Conservation (phyloP, 2,329 filamentous ascomycete species). For the Cercospora citrullina region DNA sequence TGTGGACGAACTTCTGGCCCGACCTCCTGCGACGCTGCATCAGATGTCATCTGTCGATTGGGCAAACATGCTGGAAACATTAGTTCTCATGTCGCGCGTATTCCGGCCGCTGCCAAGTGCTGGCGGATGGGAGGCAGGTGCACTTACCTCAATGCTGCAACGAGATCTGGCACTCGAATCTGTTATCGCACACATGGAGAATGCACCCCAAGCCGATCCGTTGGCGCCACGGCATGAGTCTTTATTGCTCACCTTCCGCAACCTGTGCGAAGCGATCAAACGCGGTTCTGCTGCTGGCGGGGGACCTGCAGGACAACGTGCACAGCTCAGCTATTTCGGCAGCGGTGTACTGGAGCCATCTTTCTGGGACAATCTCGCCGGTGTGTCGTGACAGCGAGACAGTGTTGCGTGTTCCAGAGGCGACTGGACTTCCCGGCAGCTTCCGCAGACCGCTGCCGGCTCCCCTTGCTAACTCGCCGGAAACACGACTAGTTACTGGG, state of each 20-base stretch:
- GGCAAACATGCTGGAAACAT: conserved; percentile 30
- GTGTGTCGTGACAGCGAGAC: not conserved
- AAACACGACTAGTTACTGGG: not conserved
- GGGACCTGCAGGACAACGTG: conserved; percentile 4
- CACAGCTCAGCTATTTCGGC: conserved; percentile 15
- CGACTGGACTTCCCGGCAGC: not conserved
- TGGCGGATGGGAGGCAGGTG: conserved; percentile 31
- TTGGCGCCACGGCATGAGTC: conserved; percentile 26
- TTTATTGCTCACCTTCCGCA: conserved; percentile 21
- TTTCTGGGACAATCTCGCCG: conserved; percentile 22
- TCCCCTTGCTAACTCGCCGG: not conserved
- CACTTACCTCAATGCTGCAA: conserved; percentile 31
- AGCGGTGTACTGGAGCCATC: conserved; percentile 22
- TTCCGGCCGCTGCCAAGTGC: conserved; percentile 19
- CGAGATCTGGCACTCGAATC: conserved; percentile 26
- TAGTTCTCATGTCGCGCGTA: conserved; percentile 29
- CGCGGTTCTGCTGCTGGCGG: conserved; percentile 10
- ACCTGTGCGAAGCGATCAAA: conserved; percentile 28
- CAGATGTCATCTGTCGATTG: conserved; percentile 31
- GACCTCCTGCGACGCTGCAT: conserved; percentile 28
- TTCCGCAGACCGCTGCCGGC: not conserved
- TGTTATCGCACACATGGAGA: conserved; percentile 25
- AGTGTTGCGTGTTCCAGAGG: not conserved
- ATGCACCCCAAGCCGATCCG: conserved; percentile 26
- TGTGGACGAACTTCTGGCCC: conserved; percentile 30